A percentile compares a stretch with the other conserved stretches of the same genome.
phyloP scores from a whole-genome alignment of 1,284 basidiomycete species.

The Marasmius tenuissimus region DNA sequence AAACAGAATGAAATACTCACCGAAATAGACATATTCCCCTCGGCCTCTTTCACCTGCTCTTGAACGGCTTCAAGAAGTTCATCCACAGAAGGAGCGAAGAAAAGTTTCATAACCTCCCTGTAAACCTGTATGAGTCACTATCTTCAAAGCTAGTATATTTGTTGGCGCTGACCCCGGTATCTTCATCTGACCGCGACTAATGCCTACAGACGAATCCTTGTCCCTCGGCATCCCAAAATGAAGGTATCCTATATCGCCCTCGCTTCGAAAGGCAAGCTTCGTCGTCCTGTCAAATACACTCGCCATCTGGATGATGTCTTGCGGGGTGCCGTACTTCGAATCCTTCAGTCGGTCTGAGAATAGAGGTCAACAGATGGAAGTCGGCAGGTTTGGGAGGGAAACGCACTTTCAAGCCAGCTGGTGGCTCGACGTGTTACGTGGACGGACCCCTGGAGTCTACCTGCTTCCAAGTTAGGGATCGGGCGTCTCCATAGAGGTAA shows the following conservation, averaged over 20 bases:
- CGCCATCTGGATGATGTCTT: slow-evolving; percentile 37
- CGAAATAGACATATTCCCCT: slow-evolving; percentile 26
- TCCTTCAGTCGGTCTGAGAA: slow-evolving; percentile 26
- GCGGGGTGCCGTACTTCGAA: slow-evolving; percentile 26
- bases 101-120: slow-evolving; percentile 38
- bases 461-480: slow-evolving; percentile 13
- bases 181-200: slow-evolving; percentile 47
- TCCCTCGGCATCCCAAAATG: slow-evolving; percentile 46
- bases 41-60: slow-evolving; percentile 29
- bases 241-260: slow-evolving; percentile 39
- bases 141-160: neutral
- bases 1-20: slow-evolving; percentile 20
- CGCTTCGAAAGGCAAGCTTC: slow-evolving; percentile 40
- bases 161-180: slow-evolving; percentile 35
- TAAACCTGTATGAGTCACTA: neutral
- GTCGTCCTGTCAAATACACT: slow-evolving; percentile 45
- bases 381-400: neutral
- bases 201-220: slow-evolving; percentile 39
- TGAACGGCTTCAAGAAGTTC: slow-evolving; percentile 40
- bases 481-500: slow-evolving; percentile 14
- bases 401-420: slow-evolving; percentile 28
- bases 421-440: slow-evolving; percentile 29
- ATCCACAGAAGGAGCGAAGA: slow-evolving; percentile 47
- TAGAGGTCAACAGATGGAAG: neutral
- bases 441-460: slow-evolving; percentile 32